phyloP scores from a whole-genome alignment of 169 alveolate species.

The Plasmodium adleri region DNA sequence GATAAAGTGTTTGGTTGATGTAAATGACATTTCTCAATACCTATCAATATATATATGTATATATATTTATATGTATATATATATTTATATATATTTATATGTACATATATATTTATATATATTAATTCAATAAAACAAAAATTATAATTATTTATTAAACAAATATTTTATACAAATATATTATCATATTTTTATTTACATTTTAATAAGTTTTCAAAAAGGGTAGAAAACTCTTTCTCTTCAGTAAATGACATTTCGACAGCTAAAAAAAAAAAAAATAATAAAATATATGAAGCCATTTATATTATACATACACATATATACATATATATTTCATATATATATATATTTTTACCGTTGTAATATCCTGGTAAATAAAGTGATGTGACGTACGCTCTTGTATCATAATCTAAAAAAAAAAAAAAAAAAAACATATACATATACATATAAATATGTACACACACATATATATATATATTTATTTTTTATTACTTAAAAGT shows the following conservation, averaged over 20 bases:
- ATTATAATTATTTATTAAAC: too few species aligned
- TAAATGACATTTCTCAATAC: conserved; percentile 21
- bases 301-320: not conserved
- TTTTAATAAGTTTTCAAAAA: conserved; percentile 13
- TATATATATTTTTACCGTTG: conserved; percentile 5
- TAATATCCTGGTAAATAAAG: conserved; percentile 53
- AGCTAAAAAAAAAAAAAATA: conserved; percentile 28
- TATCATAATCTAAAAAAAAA: conserved; percentile 32
- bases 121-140: too few species aligned
- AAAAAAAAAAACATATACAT: not conserved
- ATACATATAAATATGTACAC: not conserved
- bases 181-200: conserved; percentile 11
- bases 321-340: not conserved
- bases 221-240: not conserved
- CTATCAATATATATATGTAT: not conserved
- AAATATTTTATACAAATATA: too few species aligned
- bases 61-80: too few species aligned
- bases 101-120: too few species aligned
- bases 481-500: conserved; percentile 32
- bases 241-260: conserved; percentile 29
- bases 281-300: not conserved
- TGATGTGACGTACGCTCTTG: conserved; percentile 23
- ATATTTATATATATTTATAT: too few species aligned
- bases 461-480: too few species aligned
- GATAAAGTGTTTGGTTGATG: too few species aligned